A percentile compares a stretch with the other conserved stretches of the same genome.
Evolutionary conservation across 306 rosid species (phyloP).

Genomic region (Pyrus bretschneideri): DNA sequence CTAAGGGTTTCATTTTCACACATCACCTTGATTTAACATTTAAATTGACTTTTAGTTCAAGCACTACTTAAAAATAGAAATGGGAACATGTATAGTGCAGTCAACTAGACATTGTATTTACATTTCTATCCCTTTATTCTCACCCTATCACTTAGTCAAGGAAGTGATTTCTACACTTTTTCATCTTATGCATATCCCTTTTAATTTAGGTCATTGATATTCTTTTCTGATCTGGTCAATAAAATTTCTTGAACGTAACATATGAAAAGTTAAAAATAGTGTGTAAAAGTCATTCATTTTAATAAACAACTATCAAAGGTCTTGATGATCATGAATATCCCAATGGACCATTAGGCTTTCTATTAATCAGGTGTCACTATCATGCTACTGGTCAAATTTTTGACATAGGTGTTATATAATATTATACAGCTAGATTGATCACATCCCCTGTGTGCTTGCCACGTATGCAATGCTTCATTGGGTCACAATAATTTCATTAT

Average conservation of each 20-base stretch:
- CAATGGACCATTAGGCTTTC: conserved; percentile 9
- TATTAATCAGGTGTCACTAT: conserved; percentile 6
- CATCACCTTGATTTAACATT: conserved; percentile 16
- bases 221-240: neutral
- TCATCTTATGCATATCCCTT: neutral
- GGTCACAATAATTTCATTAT: neutral
- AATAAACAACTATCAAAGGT: neutral
- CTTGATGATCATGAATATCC: conserved; percentile 16
- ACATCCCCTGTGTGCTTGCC: conserved; percentile 29
- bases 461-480: conserved; percentile 8
- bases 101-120: conserved; percentile 5
- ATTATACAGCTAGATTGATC: conserved; percentile 18
- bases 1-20: conserved; percentile 9
- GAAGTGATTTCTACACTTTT: neutral
- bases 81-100: neutral
- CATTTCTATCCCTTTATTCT: neutral
- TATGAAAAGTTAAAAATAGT: no score
- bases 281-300: neutral
- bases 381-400: conserved; percentile 9
- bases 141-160: neutral
- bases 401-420: neutral
- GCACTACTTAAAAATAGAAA: neutral
- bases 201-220: no score
- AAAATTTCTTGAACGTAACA: no score
- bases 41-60: conserved; percentile 10